Percentiles rank a stretch among this genome's conserved stretches.
phyloP scores from a whole-genome alignment of 805 yeast genomes.

The Pichia exigua region DNA sequence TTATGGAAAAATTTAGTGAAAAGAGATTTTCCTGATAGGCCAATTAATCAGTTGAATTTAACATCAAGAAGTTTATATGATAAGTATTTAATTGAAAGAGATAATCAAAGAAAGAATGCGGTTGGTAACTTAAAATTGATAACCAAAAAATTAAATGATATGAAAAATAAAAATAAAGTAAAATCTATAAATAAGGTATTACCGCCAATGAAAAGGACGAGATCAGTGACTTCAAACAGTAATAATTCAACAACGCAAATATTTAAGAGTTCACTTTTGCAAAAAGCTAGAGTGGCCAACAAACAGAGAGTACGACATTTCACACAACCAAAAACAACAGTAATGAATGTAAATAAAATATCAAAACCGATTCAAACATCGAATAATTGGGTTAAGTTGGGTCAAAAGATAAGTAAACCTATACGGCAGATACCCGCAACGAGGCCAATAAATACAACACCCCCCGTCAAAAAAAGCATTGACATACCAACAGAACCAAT shows the following conservation, averaged over 20 bases:
- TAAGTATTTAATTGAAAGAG: constrained; percentile 34
- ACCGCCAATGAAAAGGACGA: constrained; percentile 11
- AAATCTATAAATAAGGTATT: constrained; percentile 24
- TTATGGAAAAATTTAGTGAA: constrained; percentile 39
- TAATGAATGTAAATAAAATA: not conserved
- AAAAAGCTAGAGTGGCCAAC: constrained; percentile 27
- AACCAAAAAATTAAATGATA: constrained; percentile 31
- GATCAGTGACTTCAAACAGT: constrained; percentile 3
- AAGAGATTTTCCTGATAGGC: constrained; percentile 43
- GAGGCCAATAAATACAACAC: not conserved
- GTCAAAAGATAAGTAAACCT: not conserved
- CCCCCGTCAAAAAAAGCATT: not conserved
- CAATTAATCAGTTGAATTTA: constrained; percentile 17
- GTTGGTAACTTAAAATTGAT: constrained; percentile 37
- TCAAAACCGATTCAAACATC: not conserved
- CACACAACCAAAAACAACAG: not conserved
- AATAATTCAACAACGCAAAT: not conserved
- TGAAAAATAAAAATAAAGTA: constrained; percentile 37
- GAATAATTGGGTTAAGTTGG: not conserved
- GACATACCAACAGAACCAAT: not conserved
- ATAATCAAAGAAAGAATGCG: constrained; percentile 36
- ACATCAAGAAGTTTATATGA: constrained; percentile 32
- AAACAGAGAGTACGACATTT: constrained; percentile 12
- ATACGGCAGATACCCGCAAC: not conserved
- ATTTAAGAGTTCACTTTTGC: constrained; percentile 24